Conservation (phyloP, 805 yeast genomes). For the Yarrowia alimentaria region DNA sequence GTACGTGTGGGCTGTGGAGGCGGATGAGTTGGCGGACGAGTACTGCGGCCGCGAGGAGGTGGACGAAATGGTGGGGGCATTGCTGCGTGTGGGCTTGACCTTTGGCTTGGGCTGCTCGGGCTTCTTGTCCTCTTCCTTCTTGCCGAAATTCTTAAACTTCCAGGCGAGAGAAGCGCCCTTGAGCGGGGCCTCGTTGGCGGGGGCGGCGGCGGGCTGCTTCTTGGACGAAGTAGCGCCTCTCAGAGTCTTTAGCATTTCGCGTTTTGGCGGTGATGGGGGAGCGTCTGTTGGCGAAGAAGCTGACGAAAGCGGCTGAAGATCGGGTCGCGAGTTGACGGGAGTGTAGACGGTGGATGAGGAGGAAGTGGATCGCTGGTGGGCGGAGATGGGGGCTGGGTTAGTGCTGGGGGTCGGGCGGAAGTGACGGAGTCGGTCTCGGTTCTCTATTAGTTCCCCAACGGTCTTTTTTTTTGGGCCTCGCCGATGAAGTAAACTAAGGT, state of each 20-base stretch:
- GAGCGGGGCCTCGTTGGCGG: slow-evolving; percentile 24
- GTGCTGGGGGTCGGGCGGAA: no score
- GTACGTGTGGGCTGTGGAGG: neutral
- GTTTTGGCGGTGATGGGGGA: slow-evolving; percentile 27
- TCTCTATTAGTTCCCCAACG: no score
- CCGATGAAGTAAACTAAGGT: no score
- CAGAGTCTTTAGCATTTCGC: slow-evolving; percentile 29
- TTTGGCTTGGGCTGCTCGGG: slow-evolving; percentile 17
- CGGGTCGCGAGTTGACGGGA: slow-evolving; percentile 26
- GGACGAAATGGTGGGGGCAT: slow-evolving; percentile 3
- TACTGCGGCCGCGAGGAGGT: no score
- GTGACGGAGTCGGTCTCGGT: no score
- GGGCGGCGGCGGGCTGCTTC: slow-evolving; percentile 11
- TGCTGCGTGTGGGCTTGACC: slow-evolving; percentile 18
- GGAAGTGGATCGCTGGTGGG: slow-evolving; percentile 24
- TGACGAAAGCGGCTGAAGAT: slow-evolving; percentile 25
- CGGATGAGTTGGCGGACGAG: neutral
- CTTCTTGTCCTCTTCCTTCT: slow-evolving; percentile 19
- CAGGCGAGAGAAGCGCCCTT: slow-evolving; percentile 27
- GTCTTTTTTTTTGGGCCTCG: no score
- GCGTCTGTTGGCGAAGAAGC: slow-evolving; percentile 24
- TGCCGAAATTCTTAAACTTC: slow-evolving; percentile 21
- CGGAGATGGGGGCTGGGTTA: slow-evolving; percentile 24
- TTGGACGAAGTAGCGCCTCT: slow-evolving; percentile 25
- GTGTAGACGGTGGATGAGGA: slow-evolving; percentile 24